Evolutionary conservation across 306 rosid species (phyloP).

Genomic region (Datisca glomerata): DNA sequence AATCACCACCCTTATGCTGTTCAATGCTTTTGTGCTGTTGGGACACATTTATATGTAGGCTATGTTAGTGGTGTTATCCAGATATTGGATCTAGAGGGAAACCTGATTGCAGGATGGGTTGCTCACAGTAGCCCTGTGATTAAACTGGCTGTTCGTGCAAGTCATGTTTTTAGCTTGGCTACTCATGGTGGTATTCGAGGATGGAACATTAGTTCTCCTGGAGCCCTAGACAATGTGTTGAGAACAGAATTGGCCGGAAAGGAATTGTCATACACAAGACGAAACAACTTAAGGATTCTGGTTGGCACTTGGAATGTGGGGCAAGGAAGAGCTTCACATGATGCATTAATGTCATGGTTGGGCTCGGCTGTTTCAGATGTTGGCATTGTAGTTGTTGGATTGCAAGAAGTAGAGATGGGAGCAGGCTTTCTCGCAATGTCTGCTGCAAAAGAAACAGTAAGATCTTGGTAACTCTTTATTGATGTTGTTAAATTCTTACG

Average conservation of each 20-base stretch:
- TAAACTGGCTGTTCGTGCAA: slow-evolving; percentile 56
- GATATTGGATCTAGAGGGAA: slow-evolving; percentile 82
- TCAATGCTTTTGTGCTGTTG: slow-evolving; percentile 75
- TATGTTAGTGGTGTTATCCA: slow-evolving; percentile 82
- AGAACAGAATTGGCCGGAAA: slow-evolving; percentile 62
- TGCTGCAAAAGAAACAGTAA: slow-evolving; percentile 97
- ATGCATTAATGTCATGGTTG: slow-evolving; percentile 73
- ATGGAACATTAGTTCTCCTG: slow-evolving; percentile 86
- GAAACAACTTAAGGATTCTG: slow-evolving; percentile 63
- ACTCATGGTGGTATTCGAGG: slow-evolving; percentile 94
- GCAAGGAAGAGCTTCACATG: slow-evolving; percentile 91
- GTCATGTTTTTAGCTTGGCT: slow-evolving; percentile 76
- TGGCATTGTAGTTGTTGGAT: slow-evolving; percentile 87
- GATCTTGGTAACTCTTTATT: slow-evolving; percentile 14
- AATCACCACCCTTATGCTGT: slow-evolving; percentile 62
- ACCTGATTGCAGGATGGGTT: slow-evolving; percentile 72
- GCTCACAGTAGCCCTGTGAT: slow-evolving; percentile 90
- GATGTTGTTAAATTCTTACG: too few relatives aligned
- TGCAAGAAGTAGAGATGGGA: slow-evolving; percentile 99
- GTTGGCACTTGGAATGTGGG: slow-evolving; percentile 99
- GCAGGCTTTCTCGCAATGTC: slow-evolving; percentile 99
- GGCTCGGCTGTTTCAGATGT: slow-evolving; percentile 83
- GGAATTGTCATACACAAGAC: slow-evolving; percentile 48
- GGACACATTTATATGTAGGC: slow-evolving; percentile 66
- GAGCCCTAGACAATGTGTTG: slow-evolving; percentile 56